Evolutionary conservation across 2,329 filamentous ascomycete species (phyloP), one percentile per base, ranked within the genome.

Genomic region (Trichophyton verrucosum): DNA sequence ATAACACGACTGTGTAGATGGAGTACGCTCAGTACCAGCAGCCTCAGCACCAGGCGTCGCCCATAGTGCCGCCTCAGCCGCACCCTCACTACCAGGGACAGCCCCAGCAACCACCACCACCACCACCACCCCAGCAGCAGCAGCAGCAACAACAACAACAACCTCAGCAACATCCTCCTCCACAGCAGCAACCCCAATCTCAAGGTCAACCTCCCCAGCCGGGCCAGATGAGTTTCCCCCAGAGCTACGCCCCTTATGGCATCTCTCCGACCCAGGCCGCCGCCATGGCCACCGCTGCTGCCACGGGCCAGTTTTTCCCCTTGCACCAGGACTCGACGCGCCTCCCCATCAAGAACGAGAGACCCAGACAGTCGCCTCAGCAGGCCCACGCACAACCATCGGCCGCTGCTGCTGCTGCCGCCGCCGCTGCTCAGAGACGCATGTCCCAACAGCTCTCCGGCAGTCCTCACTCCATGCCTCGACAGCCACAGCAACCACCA

Each of bases 201-300:
- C 83, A 85, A 66, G 78, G 78, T 57, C 82, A 84, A 58, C 72
- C 76, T 44, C 79, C 83, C 64, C 82, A 83, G 69, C 82, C 82
- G 66, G 24, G 27, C 11, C 86, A 87, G 76, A 89, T 86, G 81
- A 89, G 86, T 77, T 96, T 96, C 74, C 84, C 88, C 69, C 83
- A 87, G 72, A 80, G 84, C 65, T 92, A 91, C 71, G 86, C 84
- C 62, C 87, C 91, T 22, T 95, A 95, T 77, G 86, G 82, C 61
- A 89, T 92, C 75, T 86, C 87, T 38, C 83, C 87, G 20, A 89
- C 91, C 55, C 89, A 95, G 74, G 91, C 91, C 13, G 91, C 92
- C 57, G 91, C 91, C 62, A 94, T 96, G 89, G 91, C 88, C 51
- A 96, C 91, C 0, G 92, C 92, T 17, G 91, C 92, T 1, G 92